Evolutionary conservation across 106 monocot genomes (phyloP), one percentile per base, ranked within the genome.

Genomic region (Amphibolis antarctica): DNA sequence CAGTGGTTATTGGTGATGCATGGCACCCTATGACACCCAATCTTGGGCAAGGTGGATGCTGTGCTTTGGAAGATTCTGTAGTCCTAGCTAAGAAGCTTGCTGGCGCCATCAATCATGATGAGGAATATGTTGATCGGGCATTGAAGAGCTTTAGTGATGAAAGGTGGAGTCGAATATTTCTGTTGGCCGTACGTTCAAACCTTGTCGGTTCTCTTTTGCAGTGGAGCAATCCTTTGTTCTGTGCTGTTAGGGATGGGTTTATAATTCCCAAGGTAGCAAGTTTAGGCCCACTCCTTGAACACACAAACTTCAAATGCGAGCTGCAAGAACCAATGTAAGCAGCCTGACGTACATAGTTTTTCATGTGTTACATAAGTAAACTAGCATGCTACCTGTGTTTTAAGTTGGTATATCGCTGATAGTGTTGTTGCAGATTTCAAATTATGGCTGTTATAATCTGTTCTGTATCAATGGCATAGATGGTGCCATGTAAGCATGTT

Each of bases 1-100:
- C 75, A 42, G 96, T 85, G 28, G 57, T 98, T 12, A 84, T 73
- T 14, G 96, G 96, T 0, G 96, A 98, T 44, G 86, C 96, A 18
- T 98, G 96, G 96, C 96, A 98, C 62, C 90, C 90, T 14, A 96
- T 96, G 94, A 96, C 94, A 0, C 89, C 94, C 9, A 89, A 96
- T 58, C 84, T 96, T 0, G 94, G 89, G 0, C 94, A 89, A 49
- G 94, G 94, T 14, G 89, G 77, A 0, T 96, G 94, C 65, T 90
- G 94, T 24, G 89, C 94, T 1, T 55, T 89, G 22, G 89, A 96
- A 67, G 89, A 96, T 60, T 65, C 89, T 2, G 82, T 89, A 9
- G 58, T 84, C 58, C 86, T 96, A 0, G 71, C 89, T 0, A 62
- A 62, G 18, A 89, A 80, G 62, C 80, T 96, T 3, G 78, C 80